Evolutionary conservation across 352 stramenopile species (phyloP), one percentile per base, ranked within the genome.

Genomic region (Globisporangium barbulae): DNA sequence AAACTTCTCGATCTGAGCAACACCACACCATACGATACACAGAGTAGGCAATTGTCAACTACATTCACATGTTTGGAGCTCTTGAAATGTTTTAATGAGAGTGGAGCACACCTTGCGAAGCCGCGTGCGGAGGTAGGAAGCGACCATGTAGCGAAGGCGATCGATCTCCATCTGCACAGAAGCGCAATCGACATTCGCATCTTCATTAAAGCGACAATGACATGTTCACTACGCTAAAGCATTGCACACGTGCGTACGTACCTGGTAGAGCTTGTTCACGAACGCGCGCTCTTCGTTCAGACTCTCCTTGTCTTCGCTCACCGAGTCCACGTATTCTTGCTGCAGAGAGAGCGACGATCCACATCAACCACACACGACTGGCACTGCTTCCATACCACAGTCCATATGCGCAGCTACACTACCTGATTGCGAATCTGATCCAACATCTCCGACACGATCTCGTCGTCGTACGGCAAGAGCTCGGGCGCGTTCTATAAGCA

Each of bases 391-490:
- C 25, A 28, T 28, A 28, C 2, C 25, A 28, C 25, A 28, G 33
- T 22, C 4, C 21, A 37, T 6, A 50, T 30, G 13, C 10, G 10
- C 19, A 53, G 3, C 25, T 35, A 3, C 44, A 33, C 12, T 55
- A 89, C 81, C 70, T 90, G 86, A 65, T 95, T 95, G 31, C 77
- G 72, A 61, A 93, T 81, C 71, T 95, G 86, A 47, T 93, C 84
- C 7, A 93, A 68, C 83, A 95, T 93, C 61, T 91, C 85, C 5
- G 72, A 68, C 48, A 95, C 79, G 66, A 93, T 89, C 28, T 93
- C 84, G 1, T 90, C 79, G 59, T 89, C 71, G 59, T 89, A 95
- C 33, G 69, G 76, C 49, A 95, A 64, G 15, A 95, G 72, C 54
- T 93, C 86, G 0, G 86, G 86, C 8, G 86, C 81, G 60, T 93